Percentiles rank a stretch among this genome's conserved stretches.
Evolutionary conservation across 192 early-diverging fungal genomes (phyloP).

Genomic region (Cetraspora pellucida): DNA sequence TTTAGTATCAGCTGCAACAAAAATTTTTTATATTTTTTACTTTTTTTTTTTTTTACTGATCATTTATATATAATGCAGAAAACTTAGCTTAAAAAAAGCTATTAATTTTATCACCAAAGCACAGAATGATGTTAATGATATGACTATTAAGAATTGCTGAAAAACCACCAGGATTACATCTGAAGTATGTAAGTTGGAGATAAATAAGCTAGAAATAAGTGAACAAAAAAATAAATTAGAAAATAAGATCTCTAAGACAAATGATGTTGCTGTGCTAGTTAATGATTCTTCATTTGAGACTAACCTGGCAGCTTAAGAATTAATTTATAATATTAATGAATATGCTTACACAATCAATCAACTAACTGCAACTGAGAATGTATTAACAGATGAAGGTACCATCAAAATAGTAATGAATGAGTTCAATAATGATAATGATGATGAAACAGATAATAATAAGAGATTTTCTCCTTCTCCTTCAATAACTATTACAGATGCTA

Average conservation of each 20-base stretch:
- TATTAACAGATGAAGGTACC: too few relatives aligned
- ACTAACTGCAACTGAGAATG: not conserved
- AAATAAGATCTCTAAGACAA: constrained; percentile 2
- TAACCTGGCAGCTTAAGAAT: too few relatives aligned
- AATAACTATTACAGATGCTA: constrained; percentile 6
- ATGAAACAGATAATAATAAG: constrained; percentile 1
- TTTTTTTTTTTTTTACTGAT: not conserved
- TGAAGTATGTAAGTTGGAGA: not conserved
- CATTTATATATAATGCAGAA: not conserved
- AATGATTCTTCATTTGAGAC: too few relatives aligned
- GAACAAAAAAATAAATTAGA: not conserved
- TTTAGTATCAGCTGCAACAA: not conserved
- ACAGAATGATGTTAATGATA: not conserved
- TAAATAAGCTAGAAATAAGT: too few relatives aligned
- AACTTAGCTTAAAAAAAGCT: too few relatives aligned
- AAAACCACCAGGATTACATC: not conserved
- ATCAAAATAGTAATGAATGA: constrained; percentile 1
- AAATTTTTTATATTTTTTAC: not conserved
- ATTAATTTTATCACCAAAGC: not conserved
- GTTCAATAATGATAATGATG: not conserved
- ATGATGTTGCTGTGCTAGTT: not conserved
- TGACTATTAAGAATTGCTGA: not conserved
- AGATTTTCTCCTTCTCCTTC: not conserved
- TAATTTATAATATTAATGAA: not conserved
- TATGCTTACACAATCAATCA: not conserved